Base-by-base conservation (phyloP, 495 filamentous ascomycete species). In the Hyaloscypha bicolor region DNA sequence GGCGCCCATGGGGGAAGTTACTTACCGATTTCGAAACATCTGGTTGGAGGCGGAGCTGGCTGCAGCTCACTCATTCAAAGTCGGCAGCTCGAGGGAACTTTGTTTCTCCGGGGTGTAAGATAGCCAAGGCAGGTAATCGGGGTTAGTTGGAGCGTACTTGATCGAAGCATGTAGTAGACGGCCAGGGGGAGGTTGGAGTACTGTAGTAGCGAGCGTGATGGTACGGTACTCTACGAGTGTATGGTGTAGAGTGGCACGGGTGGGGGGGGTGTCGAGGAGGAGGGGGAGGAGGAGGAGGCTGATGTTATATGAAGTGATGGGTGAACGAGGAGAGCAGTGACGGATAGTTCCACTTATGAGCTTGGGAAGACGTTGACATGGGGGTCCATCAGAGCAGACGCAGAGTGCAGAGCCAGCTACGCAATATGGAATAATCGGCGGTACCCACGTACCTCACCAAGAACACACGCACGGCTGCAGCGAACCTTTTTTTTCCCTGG, bases 21-120 rank as follows among this genome's bases (percentile, higher is more conserved):
- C 69, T 71, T 72, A 75, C 73, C 73, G 68, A 66, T 75, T 75
- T 69, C 70, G 70, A 72, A 75, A 75, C 73, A 75, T 75, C 67
- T 69, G 69, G 65, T 66, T 63, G 12, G 37, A 48, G 59, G 72
- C 11, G 52, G 69, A 68, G 67, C 58, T 55, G 59, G 53, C 30
- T 39, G 64, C 55, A 63, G 65, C 71, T 68, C 65, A 51, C 9
- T 61, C 59, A 67, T 60, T 63, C 66, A 60, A 52, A 29, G 39
- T 32, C 64, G 62, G 62, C 64, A 62, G 31, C 59, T 63, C 29
- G 42, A 22, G 64, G 16, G 31, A 42, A 16, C 9, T 70, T 21
- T 9, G 63, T 35, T 32, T 22, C 60, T 5, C 29, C 33, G 56
- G 3, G 30, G 29, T 39, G 56, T 37, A 37, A 9, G n/a, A 31